Evolutionary conservation across 352 stramenopile genomes (phyloP).

Genomic region (Halophytophthora batemanensis): DNA sequence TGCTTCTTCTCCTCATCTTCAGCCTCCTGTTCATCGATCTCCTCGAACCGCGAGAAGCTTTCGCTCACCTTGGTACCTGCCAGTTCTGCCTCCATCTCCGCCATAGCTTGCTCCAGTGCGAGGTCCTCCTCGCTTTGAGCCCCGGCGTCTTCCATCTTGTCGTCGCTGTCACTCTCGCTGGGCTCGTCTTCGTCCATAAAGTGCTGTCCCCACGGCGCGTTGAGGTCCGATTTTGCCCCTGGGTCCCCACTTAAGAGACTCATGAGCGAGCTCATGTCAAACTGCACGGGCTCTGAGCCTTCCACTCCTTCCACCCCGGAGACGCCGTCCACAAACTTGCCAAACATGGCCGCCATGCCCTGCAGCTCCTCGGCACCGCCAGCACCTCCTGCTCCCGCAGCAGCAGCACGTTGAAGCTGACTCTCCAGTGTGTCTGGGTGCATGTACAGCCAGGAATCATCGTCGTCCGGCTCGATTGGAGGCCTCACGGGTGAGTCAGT

Average conservation of each 20-base stretch:
- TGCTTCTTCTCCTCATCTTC: neutral
- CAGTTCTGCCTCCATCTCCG: slow-evolving; percentile 76
- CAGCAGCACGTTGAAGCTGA: slow-evolving; percentile 39
- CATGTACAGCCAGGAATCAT: slow-evolving; percentile 79
- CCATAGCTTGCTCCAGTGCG: slow-evolving; percentile 57
- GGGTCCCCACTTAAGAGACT: slow-evolving; percentile 43
- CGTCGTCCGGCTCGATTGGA: slow-evolving; percentile 39
- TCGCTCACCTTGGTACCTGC: slow-evolving; percentile 44
- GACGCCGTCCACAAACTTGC: slow-evolving; percentile 58
- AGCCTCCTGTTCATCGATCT: slow-evolving; percentile 9
- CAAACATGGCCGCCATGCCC: slow-evolving; percentile 71
- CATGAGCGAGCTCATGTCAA: slow-evolving; percentile 73
- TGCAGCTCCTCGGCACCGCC: slow-evolving; percentile 64
- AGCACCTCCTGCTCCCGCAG: slow-evolving; percentile 1
- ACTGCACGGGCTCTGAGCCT: slow-evolving; percentile 44
- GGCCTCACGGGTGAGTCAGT: slow-evolving; percentile 1
- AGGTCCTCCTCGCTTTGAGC: slow-evolving; percentile 32
- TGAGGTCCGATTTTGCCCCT: slow-evolving; percentile 7
- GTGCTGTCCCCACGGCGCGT: slow-evolving; percentile 20
- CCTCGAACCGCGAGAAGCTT: slow-evolving; percentile 46
- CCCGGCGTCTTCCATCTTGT: slow-evolving; percentile 22
- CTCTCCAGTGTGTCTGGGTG: slow-evolving; percentile 73
- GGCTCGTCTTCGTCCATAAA: slow-evolving; percentile 27
- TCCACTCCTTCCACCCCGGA: slow-evolving; percentile 74
- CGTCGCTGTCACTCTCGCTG: slow-evolving; percentile 23